Percentiles rank a stretch among this genome's conserved stretches.
phyloP scores from a whole-genome alignment of 305 asterid species.

The Withania somnifera region DNA sequence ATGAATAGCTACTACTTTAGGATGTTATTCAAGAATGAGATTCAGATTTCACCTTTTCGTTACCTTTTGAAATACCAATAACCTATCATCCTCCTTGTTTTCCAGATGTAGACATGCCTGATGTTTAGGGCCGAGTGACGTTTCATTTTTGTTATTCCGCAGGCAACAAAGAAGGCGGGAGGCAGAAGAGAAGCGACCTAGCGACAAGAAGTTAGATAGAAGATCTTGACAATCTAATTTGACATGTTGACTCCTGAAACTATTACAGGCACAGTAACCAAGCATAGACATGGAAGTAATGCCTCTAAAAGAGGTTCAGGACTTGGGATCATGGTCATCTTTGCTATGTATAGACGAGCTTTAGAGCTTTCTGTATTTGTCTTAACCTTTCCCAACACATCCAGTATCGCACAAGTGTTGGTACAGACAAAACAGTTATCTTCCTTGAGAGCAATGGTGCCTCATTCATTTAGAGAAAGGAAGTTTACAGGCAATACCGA shows the following conservation, averaged over 20 bases:
- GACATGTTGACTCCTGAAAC: neutral
- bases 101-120: neutral
- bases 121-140: neutral
- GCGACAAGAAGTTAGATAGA: conserved; percentile 65
- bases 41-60: neutral
- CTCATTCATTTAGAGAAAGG: neutral
- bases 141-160: conserved; percentile 7
- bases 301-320: neutral
- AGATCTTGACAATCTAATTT: conserved; percentile 28
- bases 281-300: neutral
- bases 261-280: no score
- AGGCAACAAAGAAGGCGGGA: conserved; percentile 87
- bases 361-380: neutral
- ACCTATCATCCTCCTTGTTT: neutral
- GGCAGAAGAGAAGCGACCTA: conserved; percentile 73
- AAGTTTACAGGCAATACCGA: neutral
- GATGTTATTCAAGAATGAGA: neutral
- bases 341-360: neutral
- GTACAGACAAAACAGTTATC: neutral
- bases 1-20: neutral
- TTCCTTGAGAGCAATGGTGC: neutral
- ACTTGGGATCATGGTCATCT: neutral
- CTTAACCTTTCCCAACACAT: neutral
- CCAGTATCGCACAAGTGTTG: neutral
- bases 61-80: neutral